Base-by-base conservation (phyloP, 108 stramenopile genomes). In the Nannochloropsis gaditana region DNA sequence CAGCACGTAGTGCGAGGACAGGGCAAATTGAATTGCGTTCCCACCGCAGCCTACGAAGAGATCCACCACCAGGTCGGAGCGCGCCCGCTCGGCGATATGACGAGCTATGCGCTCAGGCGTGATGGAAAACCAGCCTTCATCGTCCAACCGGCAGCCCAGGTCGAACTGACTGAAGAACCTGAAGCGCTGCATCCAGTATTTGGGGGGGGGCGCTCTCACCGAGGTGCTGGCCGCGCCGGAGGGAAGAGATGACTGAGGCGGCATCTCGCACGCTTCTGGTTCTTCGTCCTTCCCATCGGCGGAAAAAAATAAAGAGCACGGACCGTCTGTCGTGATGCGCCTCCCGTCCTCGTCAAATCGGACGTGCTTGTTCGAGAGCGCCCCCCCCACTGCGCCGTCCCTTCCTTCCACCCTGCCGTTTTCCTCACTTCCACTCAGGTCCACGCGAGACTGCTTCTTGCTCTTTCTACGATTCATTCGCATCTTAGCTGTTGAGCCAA, bases 121-220 rank as follows among this genome's bases (percentile, higher is more conserved):
- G 6, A 97, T 96, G 2, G 96, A 96, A 89, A 93, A 99, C 98
- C 98, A 99, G 15, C 95, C 94, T 91, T 99, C 96, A 9, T 89
- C 85, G 92, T 99, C 98, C 45, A 99, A 88, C 84, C 90, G 90
- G 17, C 96, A 92, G 3, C 98, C 98, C 43, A 80, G 80, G 91
- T 97, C 97, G 87, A 95, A 99, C 45, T 86, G 89, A 2, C 94
- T 94, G 87, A 97, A 99, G 43, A 96, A 89, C 41, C 97, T 93
- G 81, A 93, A 94, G 45, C 97, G 92, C 89, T 97, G 97, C 2
- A 93, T 94, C 95, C 95, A 97, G 85, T 96, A 97, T 92, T 97
- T 96, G 86, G 94, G 92, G 50, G 94, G 95, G 59, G 59, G 59
- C 15, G 59, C 19, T 94, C 19, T n/a, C 19, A n/a, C 19, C 19